These are phyloP conservation scores for Pezicula carpinea DNA, from an alignment of 2,329 filamentous ascomycete species.

Conservation along the genomic window DNA sequence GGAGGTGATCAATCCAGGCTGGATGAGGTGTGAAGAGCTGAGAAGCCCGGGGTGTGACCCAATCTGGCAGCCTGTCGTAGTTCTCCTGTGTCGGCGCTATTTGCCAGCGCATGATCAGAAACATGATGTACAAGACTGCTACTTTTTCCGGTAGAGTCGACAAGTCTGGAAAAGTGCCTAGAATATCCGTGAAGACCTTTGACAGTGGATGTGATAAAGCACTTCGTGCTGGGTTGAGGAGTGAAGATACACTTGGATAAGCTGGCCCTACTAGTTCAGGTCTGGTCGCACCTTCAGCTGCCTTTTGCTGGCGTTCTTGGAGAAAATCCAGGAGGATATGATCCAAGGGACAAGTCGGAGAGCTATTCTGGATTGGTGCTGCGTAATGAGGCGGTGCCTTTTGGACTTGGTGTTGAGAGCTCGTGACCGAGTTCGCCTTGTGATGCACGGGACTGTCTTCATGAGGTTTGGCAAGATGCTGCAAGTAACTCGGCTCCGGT, in stretches of 20 bases:
- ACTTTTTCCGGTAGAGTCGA: slow-evolving; percentile 75
- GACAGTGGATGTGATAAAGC: slow-evolving; percentile 70
- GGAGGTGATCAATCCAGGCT: slow-evolving; percentile 77
- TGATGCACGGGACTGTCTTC: slow-evolving; percentile 14
- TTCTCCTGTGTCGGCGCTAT: slow-evolving; percentile 75
- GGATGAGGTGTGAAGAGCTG: slow-evolving; percentile 69
- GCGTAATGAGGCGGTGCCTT: slow-evolving; percentile 14
- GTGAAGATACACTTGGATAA: slow-evolving; percentile 74
- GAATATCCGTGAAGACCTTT: slow-evolving; percentile 79
- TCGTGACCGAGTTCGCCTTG: slow-evolving; percentile 16
- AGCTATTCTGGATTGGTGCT: slow-evolving; percentile 49
- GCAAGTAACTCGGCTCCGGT: slow-evolving; percentile 19
- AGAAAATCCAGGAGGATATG: slow-evolving; percentile 77
- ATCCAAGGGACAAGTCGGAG: slow-evolving; percentile 73
- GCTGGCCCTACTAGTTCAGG: slow-evolving; percentile 68
- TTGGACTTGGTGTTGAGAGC: neutral
- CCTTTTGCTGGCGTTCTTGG: slow-evolving; percentile 60
- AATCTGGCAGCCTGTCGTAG: slow-evolving; percentile 71
- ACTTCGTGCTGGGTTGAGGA: slow-evolving; percentile 65
- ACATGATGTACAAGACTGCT: slow-evolving; percentile 81
- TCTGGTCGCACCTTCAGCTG: slow-evolving; percentile 58
- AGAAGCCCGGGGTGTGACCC: slow-evolving; percentile 59
- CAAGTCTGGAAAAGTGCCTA: slow-evolving; percentile 78
- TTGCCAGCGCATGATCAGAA: slow-evolving; percentile 80
- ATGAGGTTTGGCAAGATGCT: slow-evolving; percentile 35